Conservation (phyloP, 169 alveolate species). For the Babesia bigemina region DNA sequence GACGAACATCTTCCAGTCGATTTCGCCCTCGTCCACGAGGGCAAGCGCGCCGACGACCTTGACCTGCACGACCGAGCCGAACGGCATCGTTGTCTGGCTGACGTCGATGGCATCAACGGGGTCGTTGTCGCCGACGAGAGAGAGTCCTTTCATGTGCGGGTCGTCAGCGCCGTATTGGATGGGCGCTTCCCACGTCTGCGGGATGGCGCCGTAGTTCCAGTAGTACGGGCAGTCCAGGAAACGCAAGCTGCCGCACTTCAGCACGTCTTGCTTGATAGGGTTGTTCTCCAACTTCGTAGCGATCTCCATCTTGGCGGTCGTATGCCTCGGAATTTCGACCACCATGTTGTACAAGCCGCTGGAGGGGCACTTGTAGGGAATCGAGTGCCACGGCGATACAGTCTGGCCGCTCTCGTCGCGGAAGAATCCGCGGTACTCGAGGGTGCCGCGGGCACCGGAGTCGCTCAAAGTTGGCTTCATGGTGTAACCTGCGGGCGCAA, state of each 20-base stretch:
- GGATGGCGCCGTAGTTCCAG: slow-evolving; percentile 92
- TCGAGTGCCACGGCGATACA: slow-evolving; percentile 67
- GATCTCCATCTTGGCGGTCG: slow-evolving; percentile 76
- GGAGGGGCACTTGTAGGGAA: slow-evolving; percentile 38
- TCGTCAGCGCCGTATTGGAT: slow-evolving; percentile 55
- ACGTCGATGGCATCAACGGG: slow-evolving; percentile 91
- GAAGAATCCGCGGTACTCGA: slow-evolving; percentile 41
- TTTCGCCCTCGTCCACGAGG: slow-evolving; percentile 88
- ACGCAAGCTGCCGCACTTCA: slow-evolving; percentile 71
- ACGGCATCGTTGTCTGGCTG: slow-evolving; percentile 57
- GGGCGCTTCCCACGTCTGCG: slow-evolving; percentile 93
- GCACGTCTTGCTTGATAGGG: slow-evolving; percentile 74
- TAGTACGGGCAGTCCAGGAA: slow-evolving; percentile 82
- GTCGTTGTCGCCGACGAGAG: slow-evolving; percentile 88
- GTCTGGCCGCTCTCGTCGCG: slow-evolving; percentile 39
- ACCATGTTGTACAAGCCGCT: slow-evolving; percentile 68
- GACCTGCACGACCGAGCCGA: slow-evolving; percentile 76
- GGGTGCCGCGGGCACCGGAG: slow-evolving; percentile 49
- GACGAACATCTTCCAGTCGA: slow-evolving; percentile 90
- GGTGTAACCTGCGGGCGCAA: background rate
- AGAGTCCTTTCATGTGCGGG: slow-evolving; percentile 16
- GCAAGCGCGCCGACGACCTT: slow-evolving; percentile 90
- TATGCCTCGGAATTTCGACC: slow-evolving; percentile 75
- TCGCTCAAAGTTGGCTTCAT: slow-evolving; percentile 7
- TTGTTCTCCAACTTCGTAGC: slow-evolving; percentile 63